Conservation (phyloP, 441 rosid species). For the California macrophylla region DNA sequence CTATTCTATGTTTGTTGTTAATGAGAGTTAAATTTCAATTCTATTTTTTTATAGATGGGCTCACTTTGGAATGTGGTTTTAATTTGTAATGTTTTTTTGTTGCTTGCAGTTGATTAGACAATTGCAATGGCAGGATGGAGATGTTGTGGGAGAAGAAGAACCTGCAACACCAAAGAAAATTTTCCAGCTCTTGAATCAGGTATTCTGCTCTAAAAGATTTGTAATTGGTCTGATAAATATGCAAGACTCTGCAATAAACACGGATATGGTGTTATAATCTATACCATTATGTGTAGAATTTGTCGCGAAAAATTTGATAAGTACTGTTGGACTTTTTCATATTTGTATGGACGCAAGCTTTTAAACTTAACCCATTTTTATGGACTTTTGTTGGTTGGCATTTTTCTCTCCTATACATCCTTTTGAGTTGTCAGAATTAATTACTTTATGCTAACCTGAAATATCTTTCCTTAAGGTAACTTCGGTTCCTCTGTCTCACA, state of each 20-base stretch:
- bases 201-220: conserved; percentile 12
- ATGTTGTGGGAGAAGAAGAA: conserved; percentile 83
- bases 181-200: conserved; percentile 88
- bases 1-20: neutral
- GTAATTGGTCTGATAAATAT: neutral
- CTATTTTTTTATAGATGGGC: neutral
- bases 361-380: neutral
- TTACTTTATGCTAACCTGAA: neutral
- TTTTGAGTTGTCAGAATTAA: neutral
- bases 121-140: conserved; percentile 65
- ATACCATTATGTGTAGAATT: neutral
- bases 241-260: neutral
- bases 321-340: neutral
- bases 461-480: neutral
- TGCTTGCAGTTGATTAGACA: conserved; percentile 58
- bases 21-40: neutral
- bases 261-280: neutral
- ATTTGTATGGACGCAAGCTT: neutral
- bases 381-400: neutral
- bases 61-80: neutral
- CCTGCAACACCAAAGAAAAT: conserved; percentile 65
- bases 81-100: neutral
- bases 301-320: neutral
- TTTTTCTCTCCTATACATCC: neutral
- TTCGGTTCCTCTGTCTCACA: neutral